Conservation (phyloP, 495 filamentous ascomycete species). For the Bacidia rubella region DNA sequence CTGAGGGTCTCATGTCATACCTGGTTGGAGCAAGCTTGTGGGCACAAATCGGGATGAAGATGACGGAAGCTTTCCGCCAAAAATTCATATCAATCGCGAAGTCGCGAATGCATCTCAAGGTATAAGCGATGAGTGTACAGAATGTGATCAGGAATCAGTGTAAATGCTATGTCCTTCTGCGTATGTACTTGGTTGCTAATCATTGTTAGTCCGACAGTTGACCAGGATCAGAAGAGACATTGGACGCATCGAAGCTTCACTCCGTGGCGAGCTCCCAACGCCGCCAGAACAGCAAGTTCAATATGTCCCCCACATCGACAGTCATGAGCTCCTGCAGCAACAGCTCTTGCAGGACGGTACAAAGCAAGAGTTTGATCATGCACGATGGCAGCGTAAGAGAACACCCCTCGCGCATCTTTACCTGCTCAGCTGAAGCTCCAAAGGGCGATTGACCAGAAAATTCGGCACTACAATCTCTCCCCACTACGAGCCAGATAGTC, state of each 20-base stretch:
- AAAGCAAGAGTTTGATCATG: conserved; percentile 1
- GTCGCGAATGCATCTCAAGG: conserved; percentile 16
- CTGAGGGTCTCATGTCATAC: no score
- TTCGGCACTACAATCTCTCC: conserved; percentile 41
- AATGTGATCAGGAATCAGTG: neutral
- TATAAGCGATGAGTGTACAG: conserved; percentile 11
- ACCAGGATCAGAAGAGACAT: neutral
- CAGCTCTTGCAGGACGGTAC: conserved; percentile 10
- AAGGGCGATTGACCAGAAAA: conserved; percentile 18
- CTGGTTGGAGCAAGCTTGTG: neutral
- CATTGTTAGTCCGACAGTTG: neutral
- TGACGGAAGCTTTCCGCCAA: neutral
- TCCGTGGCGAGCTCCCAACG: conserved; percentile 12
- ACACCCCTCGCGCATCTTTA: no score
- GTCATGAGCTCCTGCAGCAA: conserved; percentile 8
- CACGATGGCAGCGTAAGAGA: conserved; percentile 9
- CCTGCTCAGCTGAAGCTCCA: neutral
- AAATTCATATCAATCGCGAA: neutral
- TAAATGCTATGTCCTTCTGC: neutral
- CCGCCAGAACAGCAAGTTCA: conserved; percentile 14
- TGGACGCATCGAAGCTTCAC: conserved; percentile 14
- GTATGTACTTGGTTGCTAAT: neutral
- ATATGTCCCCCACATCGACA: conserved; percentile 15
- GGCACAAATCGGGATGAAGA: neutral
- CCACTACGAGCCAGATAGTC: conserved; percentile 53